Base-by-base conservation (phyloP, 192 early-diverging fungal genomes). In the Coemansia sp. region DNA sequence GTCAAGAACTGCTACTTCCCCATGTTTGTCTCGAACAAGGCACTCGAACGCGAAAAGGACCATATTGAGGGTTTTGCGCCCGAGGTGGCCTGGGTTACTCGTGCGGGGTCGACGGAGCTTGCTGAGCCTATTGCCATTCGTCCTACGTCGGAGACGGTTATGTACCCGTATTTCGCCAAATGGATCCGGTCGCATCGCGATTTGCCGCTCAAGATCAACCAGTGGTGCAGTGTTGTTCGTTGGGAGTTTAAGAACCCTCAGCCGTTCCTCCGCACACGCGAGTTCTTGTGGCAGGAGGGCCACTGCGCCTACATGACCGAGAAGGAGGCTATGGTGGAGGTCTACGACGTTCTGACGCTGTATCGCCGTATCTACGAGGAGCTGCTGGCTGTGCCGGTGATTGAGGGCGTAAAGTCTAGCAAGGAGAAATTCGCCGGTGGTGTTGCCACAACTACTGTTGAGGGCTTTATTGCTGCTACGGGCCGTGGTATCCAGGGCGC, bases 241-340 rank as follows among this genome's bases (percentile, higher is more conserved):
- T 99, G 97, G 97, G 97, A 99, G 86, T 99, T 99, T 85, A 99
- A 99, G 86, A 92, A 99, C 84, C 95, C 95, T 45, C 94, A 97
- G 85, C 96, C 97, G 53, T 99, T 99, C 88, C 76, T 99, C 67
- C 87, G 97, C 53, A 98, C 97, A 18, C 92, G 97, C 63, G 97
- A 99, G 86, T 99, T 99, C 86, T 85, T 99, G 71, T 99, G 97
- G 97, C 97, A 99, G 79, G 97, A 99, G 82, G 97, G 97, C 52
- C 97, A 99, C 80, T 97, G 95, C 61, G 97, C 95, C 20, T 92
- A 95, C 68, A 86, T 94, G 53, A 95, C 91, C 62, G 88, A 93
- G 83, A 87, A 92, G 34, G 94, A 90, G 55, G 92, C 95, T 38
- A 92, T 88, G 73, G 59, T 41, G 5, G 97, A 99, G 81, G 95